phyloP scores from a whole-genome alignment of 2,329 filamentous ascomycete species.

The Talaromyces marneffei region DNA sequence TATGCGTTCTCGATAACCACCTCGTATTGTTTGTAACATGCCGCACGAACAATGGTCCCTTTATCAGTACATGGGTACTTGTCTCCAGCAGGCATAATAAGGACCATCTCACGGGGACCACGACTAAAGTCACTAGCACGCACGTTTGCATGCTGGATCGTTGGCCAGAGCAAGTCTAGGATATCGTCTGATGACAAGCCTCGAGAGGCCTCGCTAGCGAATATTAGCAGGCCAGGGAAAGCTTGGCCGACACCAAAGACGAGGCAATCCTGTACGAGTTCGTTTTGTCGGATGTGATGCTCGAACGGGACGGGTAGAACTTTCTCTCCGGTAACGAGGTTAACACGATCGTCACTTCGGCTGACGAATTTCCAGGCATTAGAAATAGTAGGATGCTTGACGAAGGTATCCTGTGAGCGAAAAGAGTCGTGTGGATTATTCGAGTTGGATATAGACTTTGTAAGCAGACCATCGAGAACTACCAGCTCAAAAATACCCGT shows the following conservation, averaged over 20 bases:
- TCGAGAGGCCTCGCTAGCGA: background rate
- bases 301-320: background rate
- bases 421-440: background rate
- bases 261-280: background rate
- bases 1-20: background rate
- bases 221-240: background rate
- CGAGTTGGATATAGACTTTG: constrained; percentile 38
- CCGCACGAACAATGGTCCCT: background rate
- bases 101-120: background rate
- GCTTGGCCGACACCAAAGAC: background rate
- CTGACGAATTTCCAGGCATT: background rate
- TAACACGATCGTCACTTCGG: background rate
- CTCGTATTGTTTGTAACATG: background rate
- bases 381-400: background rate
- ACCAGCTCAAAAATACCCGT: constrained; percentile 34
- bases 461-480: constrained; percentile 32
- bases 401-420: background rate
- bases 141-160: background rate
- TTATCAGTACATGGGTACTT: background rate
- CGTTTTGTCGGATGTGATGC: background rate
- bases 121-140: background rate
- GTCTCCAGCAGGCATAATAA: background rate
- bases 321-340: background rate
- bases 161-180: background rate
- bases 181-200: background rate